Conservation (phyloP, 257 asterid genomes). For the Salvia hispanica region DNA sequence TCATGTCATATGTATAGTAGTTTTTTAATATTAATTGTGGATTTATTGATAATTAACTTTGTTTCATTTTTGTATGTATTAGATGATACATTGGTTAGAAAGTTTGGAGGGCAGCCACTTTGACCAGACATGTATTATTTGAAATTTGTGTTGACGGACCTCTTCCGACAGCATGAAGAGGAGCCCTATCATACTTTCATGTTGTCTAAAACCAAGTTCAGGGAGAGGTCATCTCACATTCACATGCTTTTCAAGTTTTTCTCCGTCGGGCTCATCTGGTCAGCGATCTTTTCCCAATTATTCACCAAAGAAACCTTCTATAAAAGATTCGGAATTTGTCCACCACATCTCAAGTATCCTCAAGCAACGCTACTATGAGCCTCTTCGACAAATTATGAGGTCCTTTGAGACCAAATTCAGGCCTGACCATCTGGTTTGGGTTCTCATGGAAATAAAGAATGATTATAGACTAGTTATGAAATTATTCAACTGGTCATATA, state of each 20-base stretch:
- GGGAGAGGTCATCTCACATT: conserved; percentile 37
- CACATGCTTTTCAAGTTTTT: conserved; percentile 36
- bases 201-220: conserved; percentile 35
- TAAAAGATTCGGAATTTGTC: conserved; percentile 72
- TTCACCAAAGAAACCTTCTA: conserved; percentile 73
- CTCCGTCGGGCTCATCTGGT: conserved; percentile 40
- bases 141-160: conserved; percentile 48
- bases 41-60: conserved; percentile 10
- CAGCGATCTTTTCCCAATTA: conserved; percentile 79
- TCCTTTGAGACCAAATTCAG: conserved; percentile 75
- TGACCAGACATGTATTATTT: conserved; percentile 30
- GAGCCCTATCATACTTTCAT: conserved; percentile 41
- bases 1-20: conserved; percentile 10
- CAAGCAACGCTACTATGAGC: conserved; percentile 72
- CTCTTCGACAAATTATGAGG: conserved; percentile 53
- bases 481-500: conserved; percentile 77
- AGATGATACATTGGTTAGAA: conserved; percentile 51
- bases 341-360: conserved; percentile 62
- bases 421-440: conserved; percentile 87
- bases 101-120: conserved; percentile 34
- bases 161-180: conserved; percentile 69
- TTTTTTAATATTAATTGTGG: conserved; percentile 1
- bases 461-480: conserved; percentile 67
- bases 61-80: conserved; percentile 22
- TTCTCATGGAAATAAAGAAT: conserved; percentile 68